Conservation (phyloP, 805 yeast species). For the Hemisphaericaspora nanyangensis region DNA sequence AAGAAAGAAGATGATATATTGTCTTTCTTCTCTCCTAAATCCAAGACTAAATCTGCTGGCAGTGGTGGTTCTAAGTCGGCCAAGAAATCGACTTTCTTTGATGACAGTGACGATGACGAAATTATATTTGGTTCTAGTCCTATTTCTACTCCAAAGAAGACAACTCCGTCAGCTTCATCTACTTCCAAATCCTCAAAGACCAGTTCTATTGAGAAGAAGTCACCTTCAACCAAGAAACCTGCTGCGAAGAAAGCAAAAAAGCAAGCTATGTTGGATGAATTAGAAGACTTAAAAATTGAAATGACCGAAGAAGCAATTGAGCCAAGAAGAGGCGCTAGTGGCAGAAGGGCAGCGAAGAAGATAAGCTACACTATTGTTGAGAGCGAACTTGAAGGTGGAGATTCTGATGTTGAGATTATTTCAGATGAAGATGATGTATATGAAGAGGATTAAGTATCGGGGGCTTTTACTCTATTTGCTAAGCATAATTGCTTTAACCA, state of each 20-base stretch:
- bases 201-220: neutral
- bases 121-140: constrained; percentile 12
- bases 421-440: constrained; percentile 15
- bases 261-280: constrained; percentile 17
- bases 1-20: constrained; percentile 17
- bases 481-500: neutral
- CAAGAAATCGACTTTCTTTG: constrained; percentile 13
- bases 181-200: constrained; percentile 6
- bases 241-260: constrained; percentile 5
- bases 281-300: constrained; percentile 19
- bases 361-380: constrained; percentile 11
- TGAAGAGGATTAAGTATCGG: constrained; percentile 3
- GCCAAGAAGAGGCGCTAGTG: constrained; percentile 5
- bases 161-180: constrained; percentile 1
- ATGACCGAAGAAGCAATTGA: constrained; percentile 5
- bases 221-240: neutral
- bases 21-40: constrained; percentile 18
- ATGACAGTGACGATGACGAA: constrained; percentile 36
- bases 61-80: neutral
- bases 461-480: neutral
- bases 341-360: constrained; percentile 8
- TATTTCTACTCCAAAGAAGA: constrained; percentile 9
- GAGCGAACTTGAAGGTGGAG: constrained; percentile 17
- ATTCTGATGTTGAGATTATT: constrained; percentile 10
- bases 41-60: constrained; percentile 4